Conservation (phyloP, 441 rosid species). For the Melastoma candidum region DNA sequence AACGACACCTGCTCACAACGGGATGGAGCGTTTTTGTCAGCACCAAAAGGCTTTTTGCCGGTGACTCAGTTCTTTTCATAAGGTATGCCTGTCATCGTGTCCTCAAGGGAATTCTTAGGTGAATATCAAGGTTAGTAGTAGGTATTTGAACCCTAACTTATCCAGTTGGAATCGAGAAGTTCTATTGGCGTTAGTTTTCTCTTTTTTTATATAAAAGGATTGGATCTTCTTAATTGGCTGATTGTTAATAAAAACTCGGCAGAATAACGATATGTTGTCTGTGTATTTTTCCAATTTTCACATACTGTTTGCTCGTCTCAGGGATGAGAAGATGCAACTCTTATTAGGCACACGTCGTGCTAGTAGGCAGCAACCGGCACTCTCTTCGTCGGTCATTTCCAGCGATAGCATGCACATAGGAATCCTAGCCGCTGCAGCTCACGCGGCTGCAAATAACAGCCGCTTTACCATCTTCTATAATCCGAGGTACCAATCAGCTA, state of each 20-base stretch:
- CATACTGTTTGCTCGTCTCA: slow-evolving; percentile 16
- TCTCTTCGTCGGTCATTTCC: slow-evolving; percentile 60
- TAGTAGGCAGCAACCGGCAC: slow-evolving; percentile 54
- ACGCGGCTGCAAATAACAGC: slow-evolving; percentile 64
- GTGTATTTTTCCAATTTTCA: slow-evolving; percentile 1
- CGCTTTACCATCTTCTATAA: slow-evolving; percentile 58
- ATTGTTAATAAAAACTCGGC: background rate
- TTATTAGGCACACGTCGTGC: slow-evolving; percentile 55
- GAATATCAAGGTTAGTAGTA: too few species aligned
- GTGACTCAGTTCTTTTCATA: slow-evolving; percentile 85
- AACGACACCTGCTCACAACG: slow-evolving; percentile 80
- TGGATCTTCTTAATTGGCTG: too few species aligned
- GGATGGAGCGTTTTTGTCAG: slow-evolving; percentile 97
- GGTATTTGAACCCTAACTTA: too few species aligned
- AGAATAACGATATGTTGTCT: slow-evolving; percentile 4
- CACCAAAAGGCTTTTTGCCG: slow-evolving; percentile 86
- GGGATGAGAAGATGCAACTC: slow-evolving; percentile 66
- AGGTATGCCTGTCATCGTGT: slow-evolving; percentile 30
- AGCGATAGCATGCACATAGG: slow-evolving; percentile 82
- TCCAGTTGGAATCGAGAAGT: too few species aligned
- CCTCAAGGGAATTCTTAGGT: too few species aligned
- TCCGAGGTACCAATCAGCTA: slow-evolving; percentile 38
- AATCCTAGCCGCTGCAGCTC: slow-evolving; percentile 77
- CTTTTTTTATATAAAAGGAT: too few species aligned
- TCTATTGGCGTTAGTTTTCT: too few species aligned